Base-by-base conservation (phyloP, 139 green algal species). In the Closterium sp. region DNA sequence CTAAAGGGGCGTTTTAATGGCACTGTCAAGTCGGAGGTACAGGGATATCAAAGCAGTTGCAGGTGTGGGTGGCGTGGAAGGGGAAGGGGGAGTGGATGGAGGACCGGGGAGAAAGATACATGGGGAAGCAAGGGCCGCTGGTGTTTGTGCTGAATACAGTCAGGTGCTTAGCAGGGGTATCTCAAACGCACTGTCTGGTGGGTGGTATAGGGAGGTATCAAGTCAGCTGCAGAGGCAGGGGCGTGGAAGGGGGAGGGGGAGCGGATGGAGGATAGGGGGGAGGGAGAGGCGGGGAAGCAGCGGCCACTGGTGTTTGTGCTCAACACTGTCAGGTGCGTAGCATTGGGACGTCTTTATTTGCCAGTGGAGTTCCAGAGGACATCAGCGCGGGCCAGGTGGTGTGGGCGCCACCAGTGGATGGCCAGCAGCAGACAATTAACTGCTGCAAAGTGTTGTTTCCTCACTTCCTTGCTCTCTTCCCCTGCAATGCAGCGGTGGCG, bases 71-170 rank as follows among this genome's bases (percentile, higher is more conserved):
- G 30, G 33, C 89, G n/a, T 98, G 97, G 97, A 92, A 95, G 3
- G 97, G 97, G 2, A 91, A 96, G 28, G 96, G 93, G 10, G 76
- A 91, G 55, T 96, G 89, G 87, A 90, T 94, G 85, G 96, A 98
- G 85, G 97, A 99, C 94, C 98, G 97, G 97, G 97, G 97, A 0
- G 97, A 98, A 94, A 91, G 96, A 6, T 97, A 98, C 94, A 97
- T 95, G 0, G 96, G 93, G 3, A 93, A 94, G 69, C n/a, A 21
- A 0, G 34, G 90, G 28, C 92, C 92, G 8, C 32, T 93, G 30
- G 6, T 94, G 16, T 94, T 90, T 90, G 86, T 94, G 7, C 86
- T 94, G 25, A 86, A 94, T 38, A 94, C 84, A 55, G 64, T 38
- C 28, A 91, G 87, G 87, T 91, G 84, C 19, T n/a, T 85, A 23